A percentile compares a stretch with the other conserved stretches of the same genome.
Evolutionary conservation across 805 yeast species (phyloP).

Genomic region (Jamesozyma rosinii): DNA sequence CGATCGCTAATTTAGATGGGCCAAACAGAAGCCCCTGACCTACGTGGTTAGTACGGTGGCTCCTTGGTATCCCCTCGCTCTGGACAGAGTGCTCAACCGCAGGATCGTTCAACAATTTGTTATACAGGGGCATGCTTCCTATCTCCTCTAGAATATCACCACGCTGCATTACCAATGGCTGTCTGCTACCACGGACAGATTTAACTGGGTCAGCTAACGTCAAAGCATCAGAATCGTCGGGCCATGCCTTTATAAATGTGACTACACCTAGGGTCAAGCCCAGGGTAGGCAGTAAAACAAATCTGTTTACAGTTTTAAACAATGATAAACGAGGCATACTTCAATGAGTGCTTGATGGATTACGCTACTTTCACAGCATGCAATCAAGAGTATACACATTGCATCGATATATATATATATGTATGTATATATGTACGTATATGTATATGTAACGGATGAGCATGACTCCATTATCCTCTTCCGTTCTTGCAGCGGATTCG

Average conservation of each 20-base stretch:
- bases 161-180: slow-evolving; percentile 17
- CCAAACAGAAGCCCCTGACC: slow-evolving; percentile 67
- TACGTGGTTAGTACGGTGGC: slow-evolving; percentile 55
- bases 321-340: background rate
- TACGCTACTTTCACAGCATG: no score
- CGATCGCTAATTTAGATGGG: slow-evolving; percentile 57
- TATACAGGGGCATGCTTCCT: slow-evolving; percentile 12
- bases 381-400: no score
- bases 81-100: slow-evolving; percentile 21
- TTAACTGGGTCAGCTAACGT: slow-evolving; percentile 10
- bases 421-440: no score
- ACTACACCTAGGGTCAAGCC: slow-evolving; percentile 26
- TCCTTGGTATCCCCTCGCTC: slow-evolving; percentile 44
- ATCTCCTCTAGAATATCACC: slow-evolving; percentile 20
- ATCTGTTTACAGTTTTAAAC: slow-evolving; percentile 5
- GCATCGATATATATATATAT: no score
- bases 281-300: slow-evolving; percentile 20
- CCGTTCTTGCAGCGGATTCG: no score
- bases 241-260: slow-evolving; percentile 28
- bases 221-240: slow-evolving; percentile 16
- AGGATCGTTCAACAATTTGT: slow-evolving; percentile 15
- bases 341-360: background rate
- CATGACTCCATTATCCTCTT: no score
- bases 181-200: slow-evolving; percentile 2
- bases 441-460: no score